Evolutionary conservation across 805 yeast genomes (phyloP), one percentile per base, ranked within the genome.

Genomic region (Wickerhamomyces bovis): DNA sequence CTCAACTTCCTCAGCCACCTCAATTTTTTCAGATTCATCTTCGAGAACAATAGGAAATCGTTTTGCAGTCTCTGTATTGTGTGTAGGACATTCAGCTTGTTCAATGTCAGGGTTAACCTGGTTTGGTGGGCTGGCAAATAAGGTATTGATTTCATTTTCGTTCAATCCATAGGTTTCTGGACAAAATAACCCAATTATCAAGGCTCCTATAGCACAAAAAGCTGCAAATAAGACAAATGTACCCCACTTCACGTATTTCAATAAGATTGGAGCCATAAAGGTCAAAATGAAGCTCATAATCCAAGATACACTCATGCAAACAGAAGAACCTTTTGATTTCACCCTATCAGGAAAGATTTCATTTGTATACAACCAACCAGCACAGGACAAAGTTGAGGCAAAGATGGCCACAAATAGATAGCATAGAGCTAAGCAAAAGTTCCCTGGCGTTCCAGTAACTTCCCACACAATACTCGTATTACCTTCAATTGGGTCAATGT

Each of bases 241-340:
- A 40, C 69, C 73, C 65, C 70, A 69, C 39, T 66, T 66, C 18
- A 72, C 47, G 11, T 50, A 33, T 30, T 63, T 58, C 31, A 77
- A 57, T 39, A 67, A 49, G 1, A 67, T 28, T 0, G 82, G 81
- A 0, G 73, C 62, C 2, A 68, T 40, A 43, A 75, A 61, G 0
- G 72, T 69, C 44, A 72, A 56, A 1, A 56, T 28, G 19, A 69
- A 69, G 50, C 65, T 69, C 8, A 69, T 48, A 1, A 63, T 49
- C 80, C 80, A 77, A 3, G 77, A 72, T 13, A 67, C 57, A 22
- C 72, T 59, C 71, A 74, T 70, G 41, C 77, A 70, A 5, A 76
- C 50, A 0, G 78, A 65, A 22, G 71, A 60, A 0, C 79, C 80
- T 51, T 73, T 75, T 0, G 74, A 62, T 49, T 77, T 71, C 1